Evolutionary conservation across 2,329 filamentous ascomycete species (phyloP), one percentile per base, ranked within the genome.

Genomic region (Neoscytalidium dimidiatum): DNA sequence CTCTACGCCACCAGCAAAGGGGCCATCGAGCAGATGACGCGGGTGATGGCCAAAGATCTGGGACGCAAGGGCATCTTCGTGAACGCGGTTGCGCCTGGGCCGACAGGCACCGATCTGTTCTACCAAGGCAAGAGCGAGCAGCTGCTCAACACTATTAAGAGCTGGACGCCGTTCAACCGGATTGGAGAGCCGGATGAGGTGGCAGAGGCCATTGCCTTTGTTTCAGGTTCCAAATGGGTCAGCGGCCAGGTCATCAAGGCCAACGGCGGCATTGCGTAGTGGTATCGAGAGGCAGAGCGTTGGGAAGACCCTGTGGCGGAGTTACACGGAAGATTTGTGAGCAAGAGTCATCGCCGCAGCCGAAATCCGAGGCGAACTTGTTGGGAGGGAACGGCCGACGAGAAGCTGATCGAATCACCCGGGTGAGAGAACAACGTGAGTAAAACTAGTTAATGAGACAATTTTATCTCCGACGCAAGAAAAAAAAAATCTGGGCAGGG

Each of bases 1-100:
- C 41, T 60, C 38, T 60, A 60, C 41, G 78, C 78, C 9, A 76
- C 81, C 0, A 85, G 83, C 48, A 89, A 89, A 70, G 86, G 85
- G 53, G 84, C 86, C 8, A 80, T 89, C 44, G 85, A 88, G 72
- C 84, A 87, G 72, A 82, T 88, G 77, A 82, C 82, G 0, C 81
- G 85, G 11, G 75, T 83, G 2, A 72, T 88, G 66, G 80, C 83
- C 49, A 88, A 86, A 72, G 85, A 87, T 61, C 79, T 88, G 23
- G 84, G 79, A 1, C 68, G 74, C 9, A 83, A 80, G 68, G 82
- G 81, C 2, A 84, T 87, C 71, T 74, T 69, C 13, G 83, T 86
- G 13, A 86, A 86, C 68, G 77, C 76, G 9, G 72, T 86, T 17
- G 81, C 83, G 0, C 84, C 84, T 0, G 84, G 84, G 0, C 85